phyloP scores from a whole-genome alignment of 2,329 filamentous ascomycete genomes.

The Talaromyces piceae region DNA sequence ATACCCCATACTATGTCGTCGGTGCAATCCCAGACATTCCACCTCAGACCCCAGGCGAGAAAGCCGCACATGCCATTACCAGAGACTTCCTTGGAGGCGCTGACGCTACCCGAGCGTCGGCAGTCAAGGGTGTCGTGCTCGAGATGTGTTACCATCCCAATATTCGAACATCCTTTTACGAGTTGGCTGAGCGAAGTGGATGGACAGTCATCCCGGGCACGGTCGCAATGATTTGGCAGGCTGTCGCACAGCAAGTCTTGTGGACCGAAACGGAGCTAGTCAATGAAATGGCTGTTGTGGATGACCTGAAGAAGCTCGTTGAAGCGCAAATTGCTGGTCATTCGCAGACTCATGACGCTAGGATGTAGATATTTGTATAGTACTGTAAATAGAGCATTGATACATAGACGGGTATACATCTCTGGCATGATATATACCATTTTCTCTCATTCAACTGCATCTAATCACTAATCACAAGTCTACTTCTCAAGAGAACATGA shows the following conservation, averaged over 20 bases:
- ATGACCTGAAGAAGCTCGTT: constrained; percentile 12
- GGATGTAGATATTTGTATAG: neutral
- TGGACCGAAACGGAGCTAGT: constrained; percentile 14
- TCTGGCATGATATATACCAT: neutral
- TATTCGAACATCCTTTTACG: constrained; percentile 13
- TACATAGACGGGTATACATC: neutral
- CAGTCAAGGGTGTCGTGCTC: constrained; percentile 14
- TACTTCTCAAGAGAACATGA: too few relatives aligned
- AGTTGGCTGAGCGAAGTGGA: constrained; percentile 11
- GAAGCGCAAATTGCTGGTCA: neutral
- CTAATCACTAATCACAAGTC: too few relatives aligned
- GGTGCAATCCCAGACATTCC: constrained; percentile 17
- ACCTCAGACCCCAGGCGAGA: constrained; percentile 15
- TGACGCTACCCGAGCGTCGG: neutral
- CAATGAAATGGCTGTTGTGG: constrained; percentile 8
- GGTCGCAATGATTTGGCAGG: constrained; percentile 16
- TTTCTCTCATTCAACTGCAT: too few relatives aligned
- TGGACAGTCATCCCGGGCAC: constrained; percentile 17
- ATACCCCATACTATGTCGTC: constrained; percentile 14
- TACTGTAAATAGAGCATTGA: neutral
- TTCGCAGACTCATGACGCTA: neutral
- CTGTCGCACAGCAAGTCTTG: constrained; percentile 17
- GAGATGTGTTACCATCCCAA: constrained; percentile 22
- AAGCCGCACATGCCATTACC: constrained; percentile 1
- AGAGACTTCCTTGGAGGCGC: constrained; percentile 5